Evolutionary conservation across 2,329 filamentous ascomycete species (phyloP).

Genomic region (Botrytis fabae): DNA sequence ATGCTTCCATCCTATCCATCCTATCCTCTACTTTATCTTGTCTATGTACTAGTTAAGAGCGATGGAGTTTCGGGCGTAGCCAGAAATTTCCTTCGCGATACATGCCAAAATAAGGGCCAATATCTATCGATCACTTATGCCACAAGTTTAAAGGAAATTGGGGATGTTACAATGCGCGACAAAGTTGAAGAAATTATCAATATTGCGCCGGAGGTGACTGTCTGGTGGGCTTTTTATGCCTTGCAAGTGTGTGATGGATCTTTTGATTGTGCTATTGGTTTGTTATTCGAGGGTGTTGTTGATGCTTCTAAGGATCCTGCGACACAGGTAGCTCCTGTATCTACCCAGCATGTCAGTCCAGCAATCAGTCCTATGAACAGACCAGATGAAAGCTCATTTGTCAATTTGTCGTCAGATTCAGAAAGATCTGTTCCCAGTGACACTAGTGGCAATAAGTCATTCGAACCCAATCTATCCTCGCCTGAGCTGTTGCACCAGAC

Average conservation of each 20-base stretch:
- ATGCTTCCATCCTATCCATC: background rate
- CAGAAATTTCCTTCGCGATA: background rate
- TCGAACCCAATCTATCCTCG: background rate
- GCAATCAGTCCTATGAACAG: background rate
- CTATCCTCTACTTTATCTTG: slow-evolving; percentile 10
- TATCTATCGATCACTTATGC: background rate
- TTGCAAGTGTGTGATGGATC: slow-evolving; percentile 8
- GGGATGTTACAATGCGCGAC: background rate
- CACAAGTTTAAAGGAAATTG: background rate
- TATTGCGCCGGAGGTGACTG: background rate
- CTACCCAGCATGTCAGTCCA: background rate
- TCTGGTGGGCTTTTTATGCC: slow-evolving; percentile 16
- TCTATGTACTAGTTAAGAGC: background rate
- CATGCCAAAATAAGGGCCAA: background rate
- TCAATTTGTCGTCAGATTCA: background rate
- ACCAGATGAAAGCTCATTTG: background rate
- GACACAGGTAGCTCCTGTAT: background rate
- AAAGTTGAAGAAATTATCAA: background rate
- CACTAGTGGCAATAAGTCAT: background rate
- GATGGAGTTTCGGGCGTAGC: background rate
- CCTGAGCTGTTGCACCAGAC: background rate
- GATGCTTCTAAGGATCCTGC: background rate
- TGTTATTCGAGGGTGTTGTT: slow-evolving; percentile 7
- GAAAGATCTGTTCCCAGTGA: background rate
- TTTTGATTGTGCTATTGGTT: background rate